Base-by-base conservation (phyloP, 495 filamentous ascomycete species). In the Opeltia flavorubescens region DNA sequence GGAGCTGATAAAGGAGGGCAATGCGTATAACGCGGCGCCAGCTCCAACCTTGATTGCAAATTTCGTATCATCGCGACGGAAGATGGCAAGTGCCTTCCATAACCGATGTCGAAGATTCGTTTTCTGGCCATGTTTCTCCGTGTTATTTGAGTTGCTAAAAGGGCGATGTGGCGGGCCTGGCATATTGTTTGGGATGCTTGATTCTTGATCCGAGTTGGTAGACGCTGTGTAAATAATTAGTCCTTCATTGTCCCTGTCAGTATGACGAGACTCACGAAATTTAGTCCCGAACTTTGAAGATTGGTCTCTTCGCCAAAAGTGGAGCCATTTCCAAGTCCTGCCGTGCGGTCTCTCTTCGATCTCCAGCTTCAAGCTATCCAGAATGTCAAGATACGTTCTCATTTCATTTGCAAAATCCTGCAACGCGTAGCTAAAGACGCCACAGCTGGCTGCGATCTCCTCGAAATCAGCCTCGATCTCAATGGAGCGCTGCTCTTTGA, bases 401-500 rank as follows among this genome's bases (percentile, higher is more conserved):
- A 94, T 81, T 58, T 95, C 86, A 57, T 94, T 83, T 0, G 87
- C 88, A 61, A 96, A 86, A 51, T 86, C 81, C 47, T 88, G 72
- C 23, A 98, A 67, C 17, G 84, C 88, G 55, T 87, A 94, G 57
- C 81, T 85, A 59, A 95, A 98, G 58, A 96, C 86, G 2, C 89
- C 89, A 56, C 91, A 98, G 36, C 86, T 89, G 4, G 91, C 91
- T 26, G 88, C 86, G 7, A 96, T 87, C 62, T 98, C 91, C 60
- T 98, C 91, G 42, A 94, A 83, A 57, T 95, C 91, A 5, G 91
- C 91, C 50, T 89, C 83, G n/a, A 85, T 68, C 33, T 80, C 80
- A 27, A 83, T 67, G 2, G 76, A 73, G 26, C 76, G 69, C 4
- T 77, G 64, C 46, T 74, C 75, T 31, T 76, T 73, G 20, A 84